Percentiles rank a stretch among this genome's conserved stretches.
phyloP scores from a whole-genome alignment of 2,329 filamentous ascomycete genomes.

The Daldinia sp. region DNA sequence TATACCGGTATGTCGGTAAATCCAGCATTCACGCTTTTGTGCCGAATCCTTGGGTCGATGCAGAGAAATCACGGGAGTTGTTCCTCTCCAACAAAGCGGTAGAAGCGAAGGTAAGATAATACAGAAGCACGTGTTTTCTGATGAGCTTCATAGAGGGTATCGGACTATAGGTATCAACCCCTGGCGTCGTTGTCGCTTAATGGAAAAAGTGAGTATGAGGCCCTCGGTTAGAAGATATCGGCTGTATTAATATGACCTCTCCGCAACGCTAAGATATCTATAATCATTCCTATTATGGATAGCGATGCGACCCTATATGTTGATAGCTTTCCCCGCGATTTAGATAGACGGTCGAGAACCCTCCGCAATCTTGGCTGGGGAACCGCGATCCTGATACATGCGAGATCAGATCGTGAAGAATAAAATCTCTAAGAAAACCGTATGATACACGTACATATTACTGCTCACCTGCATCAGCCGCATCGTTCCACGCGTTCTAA shows the following conservation, averaged over 20 bases:
- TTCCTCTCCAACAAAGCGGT: neutral
- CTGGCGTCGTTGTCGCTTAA: slow-evolving; percentile 13
- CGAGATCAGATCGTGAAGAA: slow-evolving; percentile 19
- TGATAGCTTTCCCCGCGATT: slow-evolving; percentile 33
- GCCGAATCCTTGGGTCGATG: neutral
- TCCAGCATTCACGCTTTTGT: neutral
- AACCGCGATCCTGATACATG: slow-evolving; percentile 13
- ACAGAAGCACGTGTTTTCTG: slow-evolving; percentile 7
- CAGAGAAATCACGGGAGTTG: slow-evolving; percentile 10
- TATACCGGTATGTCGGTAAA: neutral
- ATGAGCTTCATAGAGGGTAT: slow-evolving; percentile 7
- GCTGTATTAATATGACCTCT: slow-evolving; percentile 28
- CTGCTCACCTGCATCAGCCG: slow-evolving; percentile 22
- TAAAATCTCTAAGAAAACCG: slow-evolving; percentile 7
- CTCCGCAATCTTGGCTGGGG: slow-evolving; percentile 31
- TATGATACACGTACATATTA: slow-evolving; percentile 14
- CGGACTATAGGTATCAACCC: neutral
- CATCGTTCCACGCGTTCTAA: slow-evolving; percentile 4
- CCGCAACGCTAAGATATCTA: slow-evolving; percentile 19
- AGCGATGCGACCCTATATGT: slow-evolving; percentile 25
- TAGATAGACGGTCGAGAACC: slow-evolving; percentile 28
- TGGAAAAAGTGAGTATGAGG: slow-evolving; percentile 4
- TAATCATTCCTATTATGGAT: slow-evolving; percentile 26
- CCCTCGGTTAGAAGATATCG: slow-evolving; percentile 27
- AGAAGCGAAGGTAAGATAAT: neutral